Conservation (phyloP, 495 filamentous ascomycete species). For the Friedmanniomyces simplex region DNA sequence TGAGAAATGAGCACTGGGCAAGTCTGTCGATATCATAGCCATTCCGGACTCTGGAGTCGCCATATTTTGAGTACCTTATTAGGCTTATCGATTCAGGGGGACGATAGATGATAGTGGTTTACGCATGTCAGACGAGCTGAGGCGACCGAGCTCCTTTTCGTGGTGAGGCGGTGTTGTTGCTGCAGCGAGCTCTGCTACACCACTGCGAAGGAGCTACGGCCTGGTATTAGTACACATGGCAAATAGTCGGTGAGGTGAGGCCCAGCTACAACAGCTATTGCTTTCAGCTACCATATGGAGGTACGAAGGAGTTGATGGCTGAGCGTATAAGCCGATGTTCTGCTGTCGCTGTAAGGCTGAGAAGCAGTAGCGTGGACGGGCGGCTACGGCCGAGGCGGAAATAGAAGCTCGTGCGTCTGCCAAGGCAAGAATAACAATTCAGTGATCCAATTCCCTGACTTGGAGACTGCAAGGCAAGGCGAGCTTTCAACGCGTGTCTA, state of each 20-base stretch:
- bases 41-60: background rate
- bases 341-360: no score
- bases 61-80: background rate
- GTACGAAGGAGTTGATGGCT: no score
- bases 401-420: background rate
- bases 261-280: background rate
- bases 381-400: background rate
- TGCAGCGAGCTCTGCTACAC: background rate
- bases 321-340: no score
- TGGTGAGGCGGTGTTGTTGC: background rate
- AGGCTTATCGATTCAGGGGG: background rate
- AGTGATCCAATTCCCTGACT: no score
- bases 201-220: background rate
- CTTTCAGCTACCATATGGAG: background rate
- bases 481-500: no score
- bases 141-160: background rate
- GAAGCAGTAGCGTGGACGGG: background rate
- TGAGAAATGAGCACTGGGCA: background rate
- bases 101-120: background rate
- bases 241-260: background rate
- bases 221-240: background rate
- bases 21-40: background rate
- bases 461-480: background rate
- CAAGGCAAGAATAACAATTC: background rate
- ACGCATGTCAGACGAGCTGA: background rate